Percentiles rank a stretch among this genome's conserved stretches.
These are phyloP conservation scores for Pholiota adiposa DNA, from an alignment of 1,284 basidiomycete genomes.

Conservation along the genomic window DNA sequence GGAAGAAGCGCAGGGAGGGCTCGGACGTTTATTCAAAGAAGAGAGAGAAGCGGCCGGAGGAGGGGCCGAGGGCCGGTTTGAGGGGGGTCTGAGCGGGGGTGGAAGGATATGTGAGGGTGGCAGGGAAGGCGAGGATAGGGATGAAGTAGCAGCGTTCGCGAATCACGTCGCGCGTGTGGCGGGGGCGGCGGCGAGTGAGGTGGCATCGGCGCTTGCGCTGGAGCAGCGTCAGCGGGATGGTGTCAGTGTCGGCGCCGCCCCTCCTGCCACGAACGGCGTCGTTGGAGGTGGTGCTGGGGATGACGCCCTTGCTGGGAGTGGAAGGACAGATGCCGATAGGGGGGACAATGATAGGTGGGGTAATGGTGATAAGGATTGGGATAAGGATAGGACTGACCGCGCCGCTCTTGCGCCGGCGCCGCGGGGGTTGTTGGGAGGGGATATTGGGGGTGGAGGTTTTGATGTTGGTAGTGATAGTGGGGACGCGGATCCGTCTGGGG, in stretches of 20 bases:
- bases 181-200: neutral
- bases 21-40: too few species aligned
- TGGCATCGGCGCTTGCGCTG: neutral
- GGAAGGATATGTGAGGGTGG: too few species aligned
- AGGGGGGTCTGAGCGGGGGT: too few species aligned
- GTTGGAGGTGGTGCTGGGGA: neutral
- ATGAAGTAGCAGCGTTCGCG: neutral
- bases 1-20: neutral
- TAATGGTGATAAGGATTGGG: neutral
- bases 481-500: neutral
- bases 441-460: too few species aligned
- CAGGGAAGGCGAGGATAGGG: too few species aligned
- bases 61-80: too few species aligned
- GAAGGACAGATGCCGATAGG: neutral
- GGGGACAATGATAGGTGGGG: neutral
- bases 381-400: neutral
- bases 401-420: neutral
- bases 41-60: too few species aligned
- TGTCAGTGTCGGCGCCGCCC: neutral
- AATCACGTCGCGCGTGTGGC: neutral
- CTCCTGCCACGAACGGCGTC: neutral
- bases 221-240: neutral
- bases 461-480: too few species aligned
- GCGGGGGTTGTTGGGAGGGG: neutral
- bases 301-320: too few species aligned